Percentiles rank a stretch among this genome's conserved stretches.
Conservation (phyloP, 208 protist species). For the Crithidia expoeki region DNA sequence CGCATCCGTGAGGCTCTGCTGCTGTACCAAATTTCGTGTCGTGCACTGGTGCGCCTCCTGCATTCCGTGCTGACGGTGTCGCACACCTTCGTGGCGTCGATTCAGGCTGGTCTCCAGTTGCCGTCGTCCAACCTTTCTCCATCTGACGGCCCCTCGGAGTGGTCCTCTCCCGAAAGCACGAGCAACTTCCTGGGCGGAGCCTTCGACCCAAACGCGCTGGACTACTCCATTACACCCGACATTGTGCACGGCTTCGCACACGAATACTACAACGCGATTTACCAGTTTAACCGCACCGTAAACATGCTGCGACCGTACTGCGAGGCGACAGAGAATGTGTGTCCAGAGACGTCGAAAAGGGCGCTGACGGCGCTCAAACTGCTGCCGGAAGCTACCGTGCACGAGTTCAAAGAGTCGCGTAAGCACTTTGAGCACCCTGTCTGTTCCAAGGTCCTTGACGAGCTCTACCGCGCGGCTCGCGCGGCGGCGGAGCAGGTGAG, state of each 20-base stretch:
- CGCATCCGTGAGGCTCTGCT: conserved; percentile 23
- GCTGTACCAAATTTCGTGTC: conserved; percentile 26
- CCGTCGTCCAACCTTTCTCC: neutral
- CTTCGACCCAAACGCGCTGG: neutral
- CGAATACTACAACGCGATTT: conserved; percentile 28
- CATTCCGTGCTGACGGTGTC: conserved; percentile 7
- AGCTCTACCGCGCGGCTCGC: neutral
- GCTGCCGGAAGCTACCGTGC: neutral
- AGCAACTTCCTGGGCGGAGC: neutral
- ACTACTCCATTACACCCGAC: conserved; percentile 8
- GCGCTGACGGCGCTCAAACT: neutral
- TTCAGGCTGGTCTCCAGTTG: conserved; percentile 11
- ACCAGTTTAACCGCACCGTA: conserved; percentile 40
- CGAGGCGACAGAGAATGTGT: neutral
- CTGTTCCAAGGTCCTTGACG: neutral
- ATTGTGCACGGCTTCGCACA: neutral
- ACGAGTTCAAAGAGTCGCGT: neutral
- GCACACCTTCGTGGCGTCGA: conserved; percentile 12
- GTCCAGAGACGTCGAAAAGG: neutral
- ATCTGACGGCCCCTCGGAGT: neutral
- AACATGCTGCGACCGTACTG: conserved; percentile 23
- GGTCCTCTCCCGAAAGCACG: neutral
- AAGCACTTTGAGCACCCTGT: neutral
- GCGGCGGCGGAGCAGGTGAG: neutral
- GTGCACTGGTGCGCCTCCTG: conserved; percentile 23